phyloP scores from a whole-genome alignment of 2,329 filamentous ascomycete species.

The Epichloe hybrida region DNA sequence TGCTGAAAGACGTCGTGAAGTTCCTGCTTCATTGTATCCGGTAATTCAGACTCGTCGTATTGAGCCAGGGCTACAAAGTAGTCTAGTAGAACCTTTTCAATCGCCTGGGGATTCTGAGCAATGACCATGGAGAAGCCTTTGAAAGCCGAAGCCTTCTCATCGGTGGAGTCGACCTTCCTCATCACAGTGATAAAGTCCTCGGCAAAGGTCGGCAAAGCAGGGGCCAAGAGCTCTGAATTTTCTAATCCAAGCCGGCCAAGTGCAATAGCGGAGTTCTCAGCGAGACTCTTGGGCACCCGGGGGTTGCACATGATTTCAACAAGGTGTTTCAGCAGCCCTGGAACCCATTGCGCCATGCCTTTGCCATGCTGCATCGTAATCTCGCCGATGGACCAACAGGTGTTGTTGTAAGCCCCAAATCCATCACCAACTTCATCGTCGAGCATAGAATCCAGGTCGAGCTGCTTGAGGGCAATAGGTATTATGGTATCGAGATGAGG shows the following conservation, averaged over 20 bases:
- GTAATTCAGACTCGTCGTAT: constrained; percentile 52
- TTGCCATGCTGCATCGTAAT: constrained; percentile 70
- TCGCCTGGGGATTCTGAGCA: constrained; percentile 74
- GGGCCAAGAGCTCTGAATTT: constrained; percentile 62
- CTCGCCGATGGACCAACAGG: constrained; percentile 92
- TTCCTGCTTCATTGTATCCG: constrained; percentile 48
- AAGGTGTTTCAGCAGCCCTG: constrained; percentile 62
- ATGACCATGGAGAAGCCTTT: constrained; percentile 81
- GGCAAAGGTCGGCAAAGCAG: constrained; percentile 68
- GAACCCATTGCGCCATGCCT: constrained; percentile 63
- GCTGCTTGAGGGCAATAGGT: constrained; percentile 71
- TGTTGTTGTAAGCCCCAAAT: constrained; percentile 94
- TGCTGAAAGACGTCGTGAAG: constrained; percentile 63
- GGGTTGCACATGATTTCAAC: constrained; percentile 75
- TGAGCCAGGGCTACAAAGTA: constrained; percentile 77
- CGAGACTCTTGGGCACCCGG: constrained; percentile 72
- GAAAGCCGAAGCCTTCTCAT: constrained; percentile 90
- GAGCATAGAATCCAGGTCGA: constrained; percentile 64
- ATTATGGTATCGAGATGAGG: constrained; percentile 60
- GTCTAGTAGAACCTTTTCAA: constrained; percentile 71
- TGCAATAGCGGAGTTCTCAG: constrained; percentile 89
- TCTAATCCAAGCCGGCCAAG: constrained; percentile 75
- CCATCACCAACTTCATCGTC: constrained; percentile 73
- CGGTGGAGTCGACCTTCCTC: constrained; percentile 70
- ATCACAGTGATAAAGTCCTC: constrained; percentile 71